Evolutionary conservation across 352 stramenopile genomes (phyloP), one percentile per base, ranked within the genome.

Genomic region (Vaucheria bursata): DNA sequence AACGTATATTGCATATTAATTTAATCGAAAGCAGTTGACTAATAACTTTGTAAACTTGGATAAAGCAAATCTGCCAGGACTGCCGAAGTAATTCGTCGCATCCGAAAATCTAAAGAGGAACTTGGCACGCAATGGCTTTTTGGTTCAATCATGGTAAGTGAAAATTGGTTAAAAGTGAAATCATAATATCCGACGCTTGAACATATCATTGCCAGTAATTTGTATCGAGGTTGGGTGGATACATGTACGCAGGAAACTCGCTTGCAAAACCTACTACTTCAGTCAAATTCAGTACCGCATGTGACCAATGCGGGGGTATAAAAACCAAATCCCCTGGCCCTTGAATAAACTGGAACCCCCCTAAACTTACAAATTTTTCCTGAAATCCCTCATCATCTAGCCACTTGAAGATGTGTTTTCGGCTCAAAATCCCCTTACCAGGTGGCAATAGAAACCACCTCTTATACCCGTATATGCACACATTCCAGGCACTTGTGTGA

Each of bases 261-360:
- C 35, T 72, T 31, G 67, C 67, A 25, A 73, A 25, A 2, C 67
- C 67, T 7, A 73, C 67, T 2, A 72, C 35, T 2, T 73, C 67
- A 2, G 2, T 72, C 67, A 73, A 72, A 40, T 73, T 73, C 59
- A 73, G 7, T 2, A 73, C 67, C 2, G 35, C 36, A 32, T 73
- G 67, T 40, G 67, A 69, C 67, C 67, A 73, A 40, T 73, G 67
- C 67, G 36, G 67, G 25, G 67, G 67, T 40, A 73, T 31, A 73
- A 73, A 73, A 2, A 73, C 35, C 67, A 73, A 32, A 32, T 73
- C 67, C 36, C 67, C 67, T 2, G 67, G 67, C 36, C 59, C 36
- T 40, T 73, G 67, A 32, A 72, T 32, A 72, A 73, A 73, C 67
- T 64, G 25, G 25, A 64, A 45, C 2, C 67, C 67, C 67, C 67